Conservation (phyloP, 805 yeast species). For the Sugiyamaella americana region DNA sequence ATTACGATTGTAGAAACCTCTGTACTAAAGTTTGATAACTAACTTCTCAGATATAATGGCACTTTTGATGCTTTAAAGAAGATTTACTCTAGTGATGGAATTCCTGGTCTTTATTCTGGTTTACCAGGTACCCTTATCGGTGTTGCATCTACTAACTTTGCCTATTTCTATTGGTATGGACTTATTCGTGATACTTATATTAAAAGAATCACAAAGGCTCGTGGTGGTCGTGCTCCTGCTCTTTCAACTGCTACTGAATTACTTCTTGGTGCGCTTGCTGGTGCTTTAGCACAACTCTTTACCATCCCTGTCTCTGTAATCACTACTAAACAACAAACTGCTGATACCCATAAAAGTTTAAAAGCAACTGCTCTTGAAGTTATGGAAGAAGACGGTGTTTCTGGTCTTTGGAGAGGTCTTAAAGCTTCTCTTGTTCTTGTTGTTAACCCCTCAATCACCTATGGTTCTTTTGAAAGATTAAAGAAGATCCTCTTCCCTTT, state of each 20-base stretch:
- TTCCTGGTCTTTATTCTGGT: constrained; percentile 68
- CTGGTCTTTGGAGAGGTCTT: constrained; percentile 78
- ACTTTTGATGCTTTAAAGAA: constrained; percentile 57
- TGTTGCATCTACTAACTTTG: constrained; percentile 70
- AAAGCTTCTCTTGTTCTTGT: constrained; percentile 75
- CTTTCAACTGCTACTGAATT: constrained; percentile 59
- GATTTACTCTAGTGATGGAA: constrained; percentile 52
- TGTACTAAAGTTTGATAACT: not conserved
- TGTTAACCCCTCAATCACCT: constrained; percentile 79
- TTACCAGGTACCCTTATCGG: constrained; percentile 60
- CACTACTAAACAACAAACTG: constrained; percentile 51
- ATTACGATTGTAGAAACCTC: not conserved
- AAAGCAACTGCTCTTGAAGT: constrained; percentile 44
- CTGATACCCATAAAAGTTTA: constrained; percentile 28
- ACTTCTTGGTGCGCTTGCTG: constrained; percentile 71
- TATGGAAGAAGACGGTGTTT: constrained; percentile 54
- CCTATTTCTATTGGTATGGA: constrained; percentile 85
- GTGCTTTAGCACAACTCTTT: constrained; percentile 71
- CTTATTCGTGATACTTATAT: constrained; percentile 55
- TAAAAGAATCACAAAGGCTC: constrained; percentile 31
- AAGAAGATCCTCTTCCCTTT: constrained; percentile 44
- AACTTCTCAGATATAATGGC: constrained; percentile 39
- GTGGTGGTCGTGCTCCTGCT: constrained; percentile 22
- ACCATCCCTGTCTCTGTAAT: constrained; percentile 78
- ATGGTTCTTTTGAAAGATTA: constrained; percentile 70